A percentile compares a stretch with the other conserved stretches of the same genome.
Conservation (phyloP, 345 rosid genomes). For the Bretschneidera sinensis region DNA sequence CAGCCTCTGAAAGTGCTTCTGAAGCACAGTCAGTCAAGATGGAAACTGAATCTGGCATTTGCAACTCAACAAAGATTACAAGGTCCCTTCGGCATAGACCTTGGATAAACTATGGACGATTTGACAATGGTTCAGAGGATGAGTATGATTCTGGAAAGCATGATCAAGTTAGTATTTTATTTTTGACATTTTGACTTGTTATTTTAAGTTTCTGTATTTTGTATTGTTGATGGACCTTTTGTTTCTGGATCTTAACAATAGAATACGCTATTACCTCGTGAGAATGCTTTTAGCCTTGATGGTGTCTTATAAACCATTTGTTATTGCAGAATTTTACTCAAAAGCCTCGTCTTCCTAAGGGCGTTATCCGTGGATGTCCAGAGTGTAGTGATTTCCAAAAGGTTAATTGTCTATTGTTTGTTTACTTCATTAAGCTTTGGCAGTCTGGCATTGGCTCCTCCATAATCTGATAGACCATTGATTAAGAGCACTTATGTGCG, state of each 20-base stretch:
- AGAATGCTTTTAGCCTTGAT: no score
- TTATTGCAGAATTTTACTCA: slow-evolving; percentile 42
- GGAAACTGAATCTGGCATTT: slow-evolving; percentile 36
- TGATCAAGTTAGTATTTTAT: slow-evolving; percentile 43
- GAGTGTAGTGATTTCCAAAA: slow-evolving; percentile 81
- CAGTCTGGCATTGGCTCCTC: no score
- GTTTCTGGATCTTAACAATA: slow-evolving; percentile 10
- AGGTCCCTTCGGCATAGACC: slow-evolving; percentile 58
- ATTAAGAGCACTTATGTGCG: no score
- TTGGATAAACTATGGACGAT: slow-evolving; percentile 51
- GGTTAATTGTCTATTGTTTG: slow-evolving; percentile 40
- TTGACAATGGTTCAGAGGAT: slow-evolving; percentile 40
- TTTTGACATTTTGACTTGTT: no score
- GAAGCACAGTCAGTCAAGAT: slow-evolving; percentile 38
- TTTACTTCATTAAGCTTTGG: not conserved
- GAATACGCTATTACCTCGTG: not conserved
- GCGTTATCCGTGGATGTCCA: slow-evolving; percentile 74
- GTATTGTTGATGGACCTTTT: not conserved
- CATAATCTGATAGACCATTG: no score
- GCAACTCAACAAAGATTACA: slow-evolving; percentile 33
- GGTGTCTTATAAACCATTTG: slow-evolving; percentile 15
- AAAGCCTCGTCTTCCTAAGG: slow-evolving; percentile 64
- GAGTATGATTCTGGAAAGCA: slow-evolving; percentile 43
- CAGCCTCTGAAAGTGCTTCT: slow-evolving; percentile 37
- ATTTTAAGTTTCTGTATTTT: slow-evolving; percentile 2